Base-by-base conservation (phyloP, 2,329 filamentous ascomycete genomes). In the Fusarium circinatum region DNA sequence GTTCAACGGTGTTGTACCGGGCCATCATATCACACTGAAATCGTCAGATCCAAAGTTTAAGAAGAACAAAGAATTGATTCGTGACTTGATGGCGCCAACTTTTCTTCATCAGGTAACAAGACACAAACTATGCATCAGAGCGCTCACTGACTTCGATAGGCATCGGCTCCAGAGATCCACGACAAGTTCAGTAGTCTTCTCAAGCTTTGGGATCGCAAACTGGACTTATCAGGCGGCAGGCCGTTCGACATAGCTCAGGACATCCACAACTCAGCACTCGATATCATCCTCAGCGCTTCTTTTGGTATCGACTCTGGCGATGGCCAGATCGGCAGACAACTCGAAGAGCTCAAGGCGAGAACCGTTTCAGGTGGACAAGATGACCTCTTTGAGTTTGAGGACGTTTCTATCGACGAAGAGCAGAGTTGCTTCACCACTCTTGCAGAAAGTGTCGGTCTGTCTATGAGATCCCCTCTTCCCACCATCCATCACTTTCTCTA, bases 191-290 rank as follows among this genome's bases (percentile, higher is more conserved):
- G 68, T 15, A 64, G 70, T 17, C 70, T 83, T 15, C 49, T 83
- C 15, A 74, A 78, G 15, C 73, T 84, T 14, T 83, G 81, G 82
- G 57, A 58, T 18, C 38, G 75, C 13, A 83, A 84, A 62, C 58
- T 67, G 7, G 26, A 61, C 2, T 6, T 79, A 1, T 75, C 79
- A 12, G 54, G 70, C 1, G 78, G 79, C 10, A 54, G 75, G 4
- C 80, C 80, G 3, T 84, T 84, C 42, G 70, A 78, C 9, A 77
- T 78, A 2, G 52, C 66, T 1, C 45, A 71, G 15, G 82, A 84
- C 47, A 75, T 84, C 3, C 74, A 77, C 26, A 73, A 80, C 26
- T 67, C 76, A 0, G 70, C 78, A 1, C 71, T 82, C 5, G 82
- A 83, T 18, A 79, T 80, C 32, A 80, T 83, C 41, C 69, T 78